Conservation (phyloP, 1,139 yeast species). For the Hanseniaspora gamundiae region DNA sequence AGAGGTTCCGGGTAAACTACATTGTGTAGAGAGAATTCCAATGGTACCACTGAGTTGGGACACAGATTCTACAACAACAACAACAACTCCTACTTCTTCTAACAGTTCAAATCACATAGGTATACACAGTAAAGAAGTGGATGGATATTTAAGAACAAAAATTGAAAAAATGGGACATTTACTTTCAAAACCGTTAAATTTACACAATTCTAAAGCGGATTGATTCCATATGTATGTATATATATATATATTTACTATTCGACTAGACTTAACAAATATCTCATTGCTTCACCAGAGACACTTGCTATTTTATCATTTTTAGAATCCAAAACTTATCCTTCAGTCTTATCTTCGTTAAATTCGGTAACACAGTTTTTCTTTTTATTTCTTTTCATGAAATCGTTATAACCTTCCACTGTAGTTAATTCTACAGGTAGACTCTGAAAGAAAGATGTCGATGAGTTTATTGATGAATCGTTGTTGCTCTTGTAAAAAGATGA, state of each 20-base stretch:
- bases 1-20: constrained; percentile 17
- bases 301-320: not conserved
- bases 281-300: not conserved
- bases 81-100: constrained; percentile 9
- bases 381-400: constrained; percentile 21
- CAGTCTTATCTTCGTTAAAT: not conserved
- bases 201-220: constrained; percentile 16
- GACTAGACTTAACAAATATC: not conserved
- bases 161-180: constrained; percentile 96
- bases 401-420: constrained; percentile 26
- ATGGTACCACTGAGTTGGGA: constrained; percentile 96
- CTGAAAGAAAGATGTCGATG: constrained; percentile 21
- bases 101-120: too few species aligned
- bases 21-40: constrained; percentile 65
- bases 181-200: constrained; percentile 44
- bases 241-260: not conserved
- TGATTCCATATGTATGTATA: too few species aligned
- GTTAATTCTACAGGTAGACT: constrained; percentile 28
- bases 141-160: constrained; percentile 85
- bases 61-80: too few species aligned
- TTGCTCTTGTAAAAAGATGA: not conserved
- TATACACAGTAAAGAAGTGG: constrained; percentile 73
- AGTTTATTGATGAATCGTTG: constrained; percentile 3
- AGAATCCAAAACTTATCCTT: not conserved
- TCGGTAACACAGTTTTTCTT: constrained; percentile 7